Evolutionary conservation across 768 basidiomycete genomes (phyloP).

Genomic region (Tylopilus intermedius): DNA sequence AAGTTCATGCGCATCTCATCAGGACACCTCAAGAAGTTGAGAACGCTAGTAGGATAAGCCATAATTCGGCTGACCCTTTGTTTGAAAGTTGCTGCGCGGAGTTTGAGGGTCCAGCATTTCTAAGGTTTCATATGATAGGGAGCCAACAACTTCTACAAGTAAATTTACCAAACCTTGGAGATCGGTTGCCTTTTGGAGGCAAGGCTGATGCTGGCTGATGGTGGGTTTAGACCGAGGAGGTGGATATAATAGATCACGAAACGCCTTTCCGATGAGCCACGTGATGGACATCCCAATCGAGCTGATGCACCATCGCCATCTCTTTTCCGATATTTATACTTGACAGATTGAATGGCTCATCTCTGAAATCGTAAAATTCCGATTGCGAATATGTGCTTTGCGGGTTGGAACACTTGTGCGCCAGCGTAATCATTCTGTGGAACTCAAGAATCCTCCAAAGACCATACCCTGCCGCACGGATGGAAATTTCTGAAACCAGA

Average conservation of each 20-base stretch:
- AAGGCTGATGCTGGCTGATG: background rate
- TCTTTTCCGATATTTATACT: conserved; percentile 4
- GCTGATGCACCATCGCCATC: conserved; percentile 1
- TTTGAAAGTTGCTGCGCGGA: conserved; percentile 11
- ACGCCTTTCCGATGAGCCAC: background rate
- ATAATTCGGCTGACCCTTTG: background rate
- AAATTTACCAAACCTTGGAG: conserved; percentile 7
- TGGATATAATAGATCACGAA: conserved; percentile 10
- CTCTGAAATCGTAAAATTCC: background rate
- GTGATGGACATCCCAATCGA: conserved; percentile 7
- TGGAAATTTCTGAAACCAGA: conserved; percentile 2
- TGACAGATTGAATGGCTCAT: background rate
- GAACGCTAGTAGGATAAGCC: conserved; percentile 5
- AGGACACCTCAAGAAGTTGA: conserved; percentile 6
- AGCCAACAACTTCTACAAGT: background rate
- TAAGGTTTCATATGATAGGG: conserved; percentile 7
- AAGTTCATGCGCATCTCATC: conserved; percentile 14
- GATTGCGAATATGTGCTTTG: background rate
- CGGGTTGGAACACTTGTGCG: background rate
- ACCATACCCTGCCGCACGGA: background rate
- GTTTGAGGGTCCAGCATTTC: conserved; percentile 15
- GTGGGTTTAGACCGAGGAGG: conserved; percentile 26
- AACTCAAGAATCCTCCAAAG: background rate
- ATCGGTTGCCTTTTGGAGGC: conserved; percentile 14
- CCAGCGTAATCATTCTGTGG: background rate